Percentiles rank a stretch among this genome's conserved stretches.
These are phyloP conservation scores for Glonium stellatum DNA, from an alignment of 495 filamentous ascomycete genomes.

Conservation along the genomic window DNA sequence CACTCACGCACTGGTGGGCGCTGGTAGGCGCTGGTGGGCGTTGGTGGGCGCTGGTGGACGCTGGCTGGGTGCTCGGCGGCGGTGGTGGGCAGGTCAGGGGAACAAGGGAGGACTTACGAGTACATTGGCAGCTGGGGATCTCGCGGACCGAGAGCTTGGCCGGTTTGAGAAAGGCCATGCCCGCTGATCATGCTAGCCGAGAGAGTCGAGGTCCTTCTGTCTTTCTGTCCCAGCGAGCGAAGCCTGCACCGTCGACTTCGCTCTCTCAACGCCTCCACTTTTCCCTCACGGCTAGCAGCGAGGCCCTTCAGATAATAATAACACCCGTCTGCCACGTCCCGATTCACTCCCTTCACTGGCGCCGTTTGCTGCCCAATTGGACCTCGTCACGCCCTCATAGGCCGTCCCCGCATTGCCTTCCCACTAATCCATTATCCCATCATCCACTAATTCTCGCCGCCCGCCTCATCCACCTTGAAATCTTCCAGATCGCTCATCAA, in stretches of 20 bases:
- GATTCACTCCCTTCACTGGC: not conserved
- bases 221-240: too few relatives aligned
- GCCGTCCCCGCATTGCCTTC: not conserved
- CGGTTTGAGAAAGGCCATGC: not conserved
- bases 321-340: not conserved
- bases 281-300: not conserved
- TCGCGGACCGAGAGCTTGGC: not conserved
- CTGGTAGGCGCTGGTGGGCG: too few relatives aligned
- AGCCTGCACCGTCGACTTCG: too few relatives aligned
- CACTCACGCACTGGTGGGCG: too few relatives aligned
- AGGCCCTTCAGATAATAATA: not conserved
- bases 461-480: not conserved
- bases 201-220: too few relatives aligned
- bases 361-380: not conserved
- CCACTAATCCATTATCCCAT: not conserved
- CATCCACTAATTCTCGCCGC: not conserved
- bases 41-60: not conserved
- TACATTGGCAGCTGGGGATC: not conserved
- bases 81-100: not conserved
- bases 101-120: not conserved
- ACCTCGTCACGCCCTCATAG: not conserved
- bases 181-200: too few relatives aligned
- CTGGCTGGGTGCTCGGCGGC: too few relatives aligned
- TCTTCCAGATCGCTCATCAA: conserved; percentile 1
- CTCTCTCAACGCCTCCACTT: too few relatives aligned